phyloP scores from a whole-genome alignment of 306 rosid genomes.

The Vigna hirtella region DNA sequence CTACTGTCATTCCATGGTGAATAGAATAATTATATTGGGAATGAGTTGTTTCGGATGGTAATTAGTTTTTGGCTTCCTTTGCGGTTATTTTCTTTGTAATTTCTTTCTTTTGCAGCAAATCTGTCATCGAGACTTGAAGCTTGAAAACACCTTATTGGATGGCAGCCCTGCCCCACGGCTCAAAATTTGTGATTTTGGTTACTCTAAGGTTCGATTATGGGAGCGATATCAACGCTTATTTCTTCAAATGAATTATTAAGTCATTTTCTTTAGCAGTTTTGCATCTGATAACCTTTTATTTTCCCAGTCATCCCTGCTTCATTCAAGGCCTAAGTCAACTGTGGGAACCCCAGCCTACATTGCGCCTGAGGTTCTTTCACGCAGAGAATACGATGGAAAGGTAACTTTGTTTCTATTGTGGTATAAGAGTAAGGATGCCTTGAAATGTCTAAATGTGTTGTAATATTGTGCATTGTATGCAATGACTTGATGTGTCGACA shows the following conservation, averaged over 20 bases:
- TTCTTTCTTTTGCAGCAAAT: conserved; percentile 66
- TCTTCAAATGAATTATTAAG: conserved; percentile 32
- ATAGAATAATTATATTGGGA: not conserved
- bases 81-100: conserved; percentile 18
- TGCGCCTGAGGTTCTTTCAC: conserved; percentile 90
- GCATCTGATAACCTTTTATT: conserved; percentile 48
- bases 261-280: conserved; percentile 8
- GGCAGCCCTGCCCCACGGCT: conserved; percentile 92
- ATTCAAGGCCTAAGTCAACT: conserved; percentile 82
- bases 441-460: conserved; percentile 21
- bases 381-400: conserved; percentile 91
- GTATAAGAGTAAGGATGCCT: conserved; percentile 17
- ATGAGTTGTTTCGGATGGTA: not conserved
- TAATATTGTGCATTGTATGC: not conserved
- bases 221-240: conserved; percentile 33
- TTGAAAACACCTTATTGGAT: conserved; percentile 84
- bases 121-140: conserved; percentile 87
- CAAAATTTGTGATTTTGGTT: conserved; percentile 90
- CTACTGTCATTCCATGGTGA: conserved; percentile 85
- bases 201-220: conserved; percentile 71
- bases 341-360: conserved; percentile 93
- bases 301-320: conserved; percentile 81
- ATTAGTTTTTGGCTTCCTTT: conserved; percentile 16
- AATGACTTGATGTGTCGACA: conserved; percentile 29
- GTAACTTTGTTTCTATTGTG: conserved; percentile 50